Base-by-base conservation (phyloP, 2,329 filamentous ascomycete species). In the Teratosphaeria pseudoeucalypti region DNA sequence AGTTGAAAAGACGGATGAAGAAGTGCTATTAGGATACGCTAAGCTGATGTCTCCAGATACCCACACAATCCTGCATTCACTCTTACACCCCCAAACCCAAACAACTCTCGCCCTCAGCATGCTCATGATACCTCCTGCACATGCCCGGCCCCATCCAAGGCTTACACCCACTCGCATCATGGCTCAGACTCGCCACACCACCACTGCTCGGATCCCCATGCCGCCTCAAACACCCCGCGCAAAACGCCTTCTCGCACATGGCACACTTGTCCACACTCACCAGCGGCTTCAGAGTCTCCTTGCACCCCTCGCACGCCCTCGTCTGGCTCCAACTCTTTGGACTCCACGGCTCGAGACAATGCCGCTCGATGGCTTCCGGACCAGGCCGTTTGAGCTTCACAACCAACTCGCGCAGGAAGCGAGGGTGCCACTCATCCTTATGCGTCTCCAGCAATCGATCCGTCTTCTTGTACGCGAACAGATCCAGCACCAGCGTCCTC, bases 401-500 rank as follows among this genome's bases (percentile, higher is more conserved):
- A 55, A 72, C 71, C 26, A 80, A 66, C 47, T 79, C 78, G 55
- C 77, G 73, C 12, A 80, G 68, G 64, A 80, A 80, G 0, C 63
- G 67, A 5, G 77, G 77, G 58, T 80, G 78, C 78, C 78, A 80
- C 27, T 73, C 69, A 61, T 80, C 77, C 58, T 69, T 70, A 63
- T 81, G 78, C 23, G 68, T 73, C 52, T 74, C 74, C 16, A 81
- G 70, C 16, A 81, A 63, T 23, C 75, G 73, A 63, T 79, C 78
- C 39, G 78, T 81, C 63, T 79, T 79, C 67, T 81, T 81, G 72
- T 79, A 80, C 1, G 76, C 76, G 66, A 80, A 81, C 9, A 81
- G 71, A 61, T 81, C 78, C 34, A 80, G 69, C 14, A 80, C 70
- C 1, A 81, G 69, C 6, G 68, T 65, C 12, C 75, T 66, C 23